Evolutionary conservation across 352 stramenopile species (phyloP).

Genomic region (Phytophthora pinifolia): DNA sequence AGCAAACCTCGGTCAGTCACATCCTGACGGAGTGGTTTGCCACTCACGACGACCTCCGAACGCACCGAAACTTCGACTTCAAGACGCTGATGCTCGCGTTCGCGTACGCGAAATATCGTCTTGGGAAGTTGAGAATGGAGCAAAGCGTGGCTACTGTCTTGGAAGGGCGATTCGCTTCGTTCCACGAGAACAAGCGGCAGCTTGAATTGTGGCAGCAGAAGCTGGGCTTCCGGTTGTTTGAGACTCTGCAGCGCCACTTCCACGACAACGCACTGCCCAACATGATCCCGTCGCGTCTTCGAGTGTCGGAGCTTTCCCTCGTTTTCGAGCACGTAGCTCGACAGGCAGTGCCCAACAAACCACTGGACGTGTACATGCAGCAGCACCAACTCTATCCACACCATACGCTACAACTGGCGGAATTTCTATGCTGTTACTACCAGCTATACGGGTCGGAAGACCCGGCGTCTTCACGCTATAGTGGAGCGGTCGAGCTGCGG

Average conservation of each 20-base stretch:
- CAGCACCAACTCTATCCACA: conserved; percentile 50
- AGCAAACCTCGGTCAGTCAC: conserved; percentile 7
- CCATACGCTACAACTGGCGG: conserved; percentile 50
- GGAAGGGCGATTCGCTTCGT: conserved; percentile 56
- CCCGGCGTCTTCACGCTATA: conserved; percentile 11
- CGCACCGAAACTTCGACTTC: conserved; percentile 54
- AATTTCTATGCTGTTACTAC: conserved; percentile 74
- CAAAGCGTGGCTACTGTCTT: conserved; percentile 49
- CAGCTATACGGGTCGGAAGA: conserved; percentile 56
- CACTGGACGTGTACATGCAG: conserved; percentile 57
- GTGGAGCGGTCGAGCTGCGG: conserved; percentile 40
- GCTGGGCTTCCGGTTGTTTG: conserved; percentile 51
- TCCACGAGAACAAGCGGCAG: conserved; percentile 59
- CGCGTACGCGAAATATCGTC: conserved; percentile 42
- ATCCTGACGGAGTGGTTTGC: conserved; percentile 53
- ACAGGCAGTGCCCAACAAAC: conserved; percentile 43
- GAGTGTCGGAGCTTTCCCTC: conserved; percentile 34
- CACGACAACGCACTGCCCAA: conserved; percentile 47
- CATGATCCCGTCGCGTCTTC: conserved; percentile 56
- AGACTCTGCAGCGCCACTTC: conserved; percentile 59
- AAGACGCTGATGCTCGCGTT: conserved; percentile 55
- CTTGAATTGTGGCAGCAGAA: conserved; percentile 73
- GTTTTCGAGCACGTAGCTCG: conserved; percentile 50
- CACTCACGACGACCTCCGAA: conserved; percentile 47
- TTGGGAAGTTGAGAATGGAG: conserved; percentile 49